Base-by-base conservation (phyloP, 1,284 basidiomycete genomes). In the Trichosporon asahii region DNA sequence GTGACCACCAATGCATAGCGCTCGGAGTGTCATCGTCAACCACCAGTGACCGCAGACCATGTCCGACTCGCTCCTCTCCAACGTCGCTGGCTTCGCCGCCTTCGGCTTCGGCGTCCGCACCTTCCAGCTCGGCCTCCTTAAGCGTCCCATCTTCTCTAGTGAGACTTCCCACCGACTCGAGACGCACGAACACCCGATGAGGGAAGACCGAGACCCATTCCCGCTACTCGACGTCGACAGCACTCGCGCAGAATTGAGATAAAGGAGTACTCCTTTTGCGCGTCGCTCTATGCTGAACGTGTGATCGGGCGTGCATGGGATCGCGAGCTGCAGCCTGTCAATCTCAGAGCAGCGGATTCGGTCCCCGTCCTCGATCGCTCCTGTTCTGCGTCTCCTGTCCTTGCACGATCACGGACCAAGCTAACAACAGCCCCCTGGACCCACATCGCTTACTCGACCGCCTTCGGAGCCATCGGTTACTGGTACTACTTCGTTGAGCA, bases 41-140 rank as follows among this genome's bases (percentile, higher is more conserved):
- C 67, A 55, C 33, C 67, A 33, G 44, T 37, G 67, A 64, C 61
- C 40, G 31, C 33, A 60, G 40, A 33, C 66, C 76, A 93, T 93
- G 91, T 84, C 90, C 64, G 57, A 61, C 57, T 61, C 57, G 27
- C 85, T 93, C 78, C 83, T 92, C 74, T 85, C 88, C 70, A 91
- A 88, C 80, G 85, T 94, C 75, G 78, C 91, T 79, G 92, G 92
- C 64, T 92, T 92, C 84, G 90, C 90, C 21, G 83, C 87, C 69
- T 90, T 93, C 78, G 92, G 92, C 33, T 88, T 94, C 68, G 89
- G 89, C 21, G 89, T 89, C 15, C 87, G 92, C 73, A 85, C 92
- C 72, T 91, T 91, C 75, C 92, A 94, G 83, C 89, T 94, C 25
- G 90, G 90, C 66, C 89, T 94, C 76, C 91, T 92, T 72, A 80